Evolutionary conservation across 345 rosid species (phyloP).

Genomic region (Carallia brachiata): DNA sequence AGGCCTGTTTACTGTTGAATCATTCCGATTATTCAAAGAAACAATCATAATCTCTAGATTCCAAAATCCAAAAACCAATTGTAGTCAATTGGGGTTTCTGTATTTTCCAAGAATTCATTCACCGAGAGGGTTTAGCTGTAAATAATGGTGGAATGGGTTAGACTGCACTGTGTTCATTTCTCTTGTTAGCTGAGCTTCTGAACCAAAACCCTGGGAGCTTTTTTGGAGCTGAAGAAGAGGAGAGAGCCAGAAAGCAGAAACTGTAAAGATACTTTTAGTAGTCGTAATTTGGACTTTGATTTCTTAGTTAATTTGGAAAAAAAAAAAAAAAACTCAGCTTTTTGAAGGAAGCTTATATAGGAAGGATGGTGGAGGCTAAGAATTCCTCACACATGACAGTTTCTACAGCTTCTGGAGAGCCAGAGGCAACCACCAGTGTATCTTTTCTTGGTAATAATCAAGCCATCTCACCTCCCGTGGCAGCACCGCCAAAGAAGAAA

Average conservation of each 20-base stretch:
- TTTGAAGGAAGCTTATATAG: neutral
- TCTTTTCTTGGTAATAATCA: conserved; percentile 27
- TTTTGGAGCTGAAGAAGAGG: neutral
- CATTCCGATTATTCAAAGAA: neutral
- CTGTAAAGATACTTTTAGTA: too few species aligned
- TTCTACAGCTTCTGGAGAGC: conserved; percentile 38
- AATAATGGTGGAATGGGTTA: neutral
- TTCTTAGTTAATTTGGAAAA: neutral
- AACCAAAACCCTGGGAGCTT: conserved; percentile 1
- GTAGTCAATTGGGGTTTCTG: neutral
- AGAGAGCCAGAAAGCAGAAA: too few species aligned
- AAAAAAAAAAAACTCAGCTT: neutral
- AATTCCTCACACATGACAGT: conserved; percentile 18
- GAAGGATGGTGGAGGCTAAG: neutral
- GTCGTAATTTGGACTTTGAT: too few species aligned
- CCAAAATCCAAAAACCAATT: too few species aligned
- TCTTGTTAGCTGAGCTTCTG: conserved; percentile 5
- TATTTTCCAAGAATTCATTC: neutral
- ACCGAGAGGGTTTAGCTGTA: neutral
- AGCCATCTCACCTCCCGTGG: conserved; percentile 17
- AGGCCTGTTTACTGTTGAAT: neutral
- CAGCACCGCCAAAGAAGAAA: conserved; percentile 48
- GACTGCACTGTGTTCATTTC: neutral
- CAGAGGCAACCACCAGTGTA: conserved; percentile 23
- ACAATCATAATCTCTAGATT: neutral